Evolutionary conservation across 164 flowering plant genomes (phyloP), one percentile per base, ranked within the genome.

Genomic region (Dillenia suffruticosa): DNA sequence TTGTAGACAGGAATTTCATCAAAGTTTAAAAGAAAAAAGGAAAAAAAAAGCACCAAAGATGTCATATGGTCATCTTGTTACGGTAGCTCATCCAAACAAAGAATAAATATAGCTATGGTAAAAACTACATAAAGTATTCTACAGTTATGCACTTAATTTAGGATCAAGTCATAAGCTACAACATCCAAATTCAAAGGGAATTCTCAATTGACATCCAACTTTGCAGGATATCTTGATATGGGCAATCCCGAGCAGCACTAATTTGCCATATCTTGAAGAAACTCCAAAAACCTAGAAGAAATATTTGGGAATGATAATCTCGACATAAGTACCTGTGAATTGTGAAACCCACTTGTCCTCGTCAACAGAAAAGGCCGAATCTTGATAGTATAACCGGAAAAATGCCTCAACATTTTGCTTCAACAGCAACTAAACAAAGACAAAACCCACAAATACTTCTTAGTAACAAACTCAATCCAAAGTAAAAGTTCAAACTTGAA

Each of bases 371-470:
- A 63, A 60, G 69, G 75, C 58, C 56, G 63, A 51, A 53, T 12
- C 51, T 60, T 71, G 40, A 63, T 60, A 12, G 63, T 53, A 43
- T 70, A 65, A n/a, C 72, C 64, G 44, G 69, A 8, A 10, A 69
- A 61, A 67, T 60, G 72, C 76, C 74, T 83, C 61, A 79, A 70
- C 88, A 83, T 83, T 57, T 68, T 59, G 49, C 46, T 51, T 32
- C 5, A 32, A 32, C 40, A 32, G 40, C 40, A 32, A 5, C 40
- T 32, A 7, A 32, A 32, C 40, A 32, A 32, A 32, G 40, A 32
- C 40, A 32, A 26, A 26, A 32, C 40, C 7, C 40, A 32, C 40
- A 32, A 32, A 32, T 4, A 32, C 40, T 5, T 32, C 40, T 32
- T 32, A 4, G 40, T 32, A 32, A 32, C 7, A 32, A 32, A 32